These are phyloP conservation scores for Coemansia pectinata DNA, from an alignment of 192 early-diverging fungal species.

Conservation along the genomic window DNA sequence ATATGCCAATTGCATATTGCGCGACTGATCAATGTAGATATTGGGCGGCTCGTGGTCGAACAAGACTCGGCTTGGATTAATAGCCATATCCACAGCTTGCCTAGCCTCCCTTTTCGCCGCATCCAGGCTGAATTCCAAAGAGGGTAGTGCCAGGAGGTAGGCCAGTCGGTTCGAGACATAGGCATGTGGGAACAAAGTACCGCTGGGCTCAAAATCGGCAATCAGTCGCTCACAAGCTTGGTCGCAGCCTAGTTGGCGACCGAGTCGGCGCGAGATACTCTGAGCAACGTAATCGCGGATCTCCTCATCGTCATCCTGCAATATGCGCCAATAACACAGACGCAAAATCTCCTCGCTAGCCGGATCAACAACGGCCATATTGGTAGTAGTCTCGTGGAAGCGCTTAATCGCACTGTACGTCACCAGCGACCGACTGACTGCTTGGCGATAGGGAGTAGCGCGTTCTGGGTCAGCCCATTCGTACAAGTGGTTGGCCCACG, in stretches of 20 bases:
- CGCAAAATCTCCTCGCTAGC: conserved; percentile 58
- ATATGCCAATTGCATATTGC: conserved; percentile 63
- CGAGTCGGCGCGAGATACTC: conserved; percentile 58
- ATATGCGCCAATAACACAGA: conserved; percentile 47
- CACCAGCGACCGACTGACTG: conserved; percentile 46
- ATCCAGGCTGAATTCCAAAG: neutral
- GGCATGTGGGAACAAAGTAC: conserved; percentile 37
- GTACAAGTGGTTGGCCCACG: conserved; percentile 50
- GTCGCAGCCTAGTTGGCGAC: conserved; percentile 43
- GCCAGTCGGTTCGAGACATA: conserved; percentile 36
- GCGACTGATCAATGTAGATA: conserved; percentile 70
- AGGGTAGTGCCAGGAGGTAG: conserved; percentile 23
- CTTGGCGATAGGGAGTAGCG: conserved; percentile 35
- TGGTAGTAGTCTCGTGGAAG: conserved; percentile 13
- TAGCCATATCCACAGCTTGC: conserved; percentile 18
- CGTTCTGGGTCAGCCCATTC: conserved; percentile 49
- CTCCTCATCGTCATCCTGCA: conserved; percentile 81
- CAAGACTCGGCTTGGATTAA: conserved; percentile 61
- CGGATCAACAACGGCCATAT: neutral
- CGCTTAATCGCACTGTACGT: conserved; percentile 43
- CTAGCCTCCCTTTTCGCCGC: neutral
- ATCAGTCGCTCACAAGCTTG: conserved; percentile 60
- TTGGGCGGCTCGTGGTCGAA: conserved; percentile 80
- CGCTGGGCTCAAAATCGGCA: conserved; percentile 54
- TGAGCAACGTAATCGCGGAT: conserved; percentile 65